Evolutionary conservation across 805 yeast genomes (phyloP).

Genomic region (Saccharomycopsis fodiens): DNA sequence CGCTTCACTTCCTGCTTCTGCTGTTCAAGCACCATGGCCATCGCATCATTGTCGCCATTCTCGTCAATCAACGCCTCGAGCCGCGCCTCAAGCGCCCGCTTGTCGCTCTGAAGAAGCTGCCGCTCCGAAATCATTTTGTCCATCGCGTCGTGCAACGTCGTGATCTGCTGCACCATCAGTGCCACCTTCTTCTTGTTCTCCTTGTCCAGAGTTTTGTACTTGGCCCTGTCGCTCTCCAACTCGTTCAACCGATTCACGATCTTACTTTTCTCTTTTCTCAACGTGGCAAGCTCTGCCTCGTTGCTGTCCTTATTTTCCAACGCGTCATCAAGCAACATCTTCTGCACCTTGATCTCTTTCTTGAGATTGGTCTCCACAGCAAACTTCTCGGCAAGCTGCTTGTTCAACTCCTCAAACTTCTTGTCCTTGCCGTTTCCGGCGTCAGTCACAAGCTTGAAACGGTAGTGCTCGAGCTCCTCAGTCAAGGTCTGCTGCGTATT

Average conservation of each 20-base stretch:
- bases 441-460: constrained; percentile 35
- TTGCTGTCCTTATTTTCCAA: constrained; percentile 35
- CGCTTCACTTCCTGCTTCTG: constrained; percentile 28
- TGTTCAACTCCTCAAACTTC: constrained; percentile 47
- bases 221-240: constrained; percentile 37
- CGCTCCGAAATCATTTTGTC: constrained; percentile 58
- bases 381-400: constrained; percentile 45
- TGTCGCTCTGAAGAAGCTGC: constrained; percentile 47
- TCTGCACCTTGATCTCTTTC: constrained; percentile 54
- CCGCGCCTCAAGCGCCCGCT: constrained; percentile 38
- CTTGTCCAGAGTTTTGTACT: constrained; percentile 33
- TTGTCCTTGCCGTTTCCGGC: constrained; percentile 33
- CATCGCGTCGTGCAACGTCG: constrained; percentile 48
- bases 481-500: constrained; percentile 42
- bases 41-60: constrained; percentile 21
- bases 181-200: constrained; percentile 39
- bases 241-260: constrained; percentile 34
- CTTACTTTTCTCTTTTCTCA: constrained; percentile 32
- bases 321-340: constrained; percentile 52
- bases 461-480: constrained; percentile 49
- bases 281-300: constrained; percentile 26
- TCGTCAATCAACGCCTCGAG: constrained; percentile 33
- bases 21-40: constrained; percentile 26
- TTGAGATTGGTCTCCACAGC: constrained; percentile 60
- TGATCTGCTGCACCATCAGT: constrained; percentile 44